phyloP scores from a whole-genome alignment of 179 eudicot species.

The Gypsophila paniculata region DNA sequence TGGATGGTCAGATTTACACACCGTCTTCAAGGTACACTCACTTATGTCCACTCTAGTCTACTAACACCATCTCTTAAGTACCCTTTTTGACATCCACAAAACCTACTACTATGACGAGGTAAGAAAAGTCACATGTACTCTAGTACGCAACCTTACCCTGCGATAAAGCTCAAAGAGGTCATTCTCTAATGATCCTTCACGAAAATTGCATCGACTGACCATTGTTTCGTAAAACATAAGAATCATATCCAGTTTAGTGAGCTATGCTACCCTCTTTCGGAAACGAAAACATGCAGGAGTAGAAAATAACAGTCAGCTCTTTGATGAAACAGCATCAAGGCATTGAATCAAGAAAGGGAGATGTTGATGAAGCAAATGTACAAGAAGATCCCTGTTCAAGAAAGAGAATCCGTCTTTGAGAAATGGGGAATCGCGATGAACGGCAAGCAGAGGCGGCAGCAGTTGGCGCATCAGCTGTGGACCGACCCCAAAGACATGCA shows the following conservation, averaged over 20 bases:
- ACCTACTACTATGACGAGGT: no score
- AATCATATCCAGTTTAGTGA: no score
- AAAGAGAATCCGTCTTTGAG: conserved; percentile 45
- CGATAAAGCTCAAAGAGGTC: no score
- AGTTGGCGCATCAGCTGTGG: conserved; percentile 54
- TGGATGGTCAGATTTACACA: conserved; percentile 58
- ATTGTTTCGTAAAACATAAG: no score
- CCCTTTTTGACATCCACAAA: no score
- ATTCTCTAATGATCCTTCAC: no score
- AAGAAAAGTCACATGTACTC: no score
- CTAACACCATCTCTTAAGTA: not conserved
- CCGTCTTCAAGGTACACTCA: conserved; percentile 57
- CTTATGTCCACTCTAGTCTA: not conserved
- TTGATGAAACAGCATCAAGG: conserved; percentile 43
- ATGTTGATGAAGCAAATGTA: conserved; percentile 54
- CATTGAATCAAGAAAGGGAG: conserved; percentile 65
- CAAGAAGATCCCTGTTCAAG: conserved; percentile 49
- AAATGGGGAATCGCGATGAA: conserved; percentile 66
- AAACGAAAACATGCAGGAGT: not conserved
- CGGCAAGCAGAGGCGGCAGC: conserved; percentile 62
- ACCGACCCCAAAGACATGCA: conserved; percentile 56
- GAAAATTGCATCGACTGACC: no score
- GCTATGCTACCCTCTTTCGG: no score
- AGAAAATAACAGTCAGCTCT: not conserved
- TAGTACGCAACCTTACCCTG: no score